Percentiles rank a stretch among this genome's conserved stretches.
phyloP scores from a whole-genome alignment of 208 protist genomes.

The Borovskyia barvae region DNA sequence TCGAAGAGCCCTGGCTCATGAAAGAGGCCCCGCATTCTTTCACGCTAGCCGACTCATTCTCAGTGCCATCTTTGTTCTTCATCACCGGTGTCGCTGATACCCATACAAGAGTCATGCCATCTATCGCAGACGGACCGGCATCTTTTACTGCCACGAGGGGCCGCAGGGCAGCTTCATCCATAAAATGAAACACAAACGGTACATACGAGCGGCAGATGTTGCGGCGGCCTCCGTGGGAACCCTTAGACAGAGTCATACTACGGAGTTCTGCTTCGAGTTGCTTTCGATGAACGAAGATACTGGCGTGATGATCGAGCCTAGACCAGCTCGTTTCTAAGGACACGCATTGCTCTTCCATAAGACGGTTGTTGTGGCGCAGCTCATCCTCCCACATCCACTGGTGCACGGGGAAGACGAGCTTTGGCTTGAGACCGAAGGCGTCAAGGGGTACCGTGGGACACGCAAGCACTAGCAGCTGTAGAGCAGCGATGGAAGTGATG shows the following conservation, averaged over 20 bases:
- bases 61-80: neutral
- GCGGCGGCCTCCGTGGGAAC: conserved; percentile 28
- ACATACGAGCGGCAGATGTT: conserved; percentile 75
- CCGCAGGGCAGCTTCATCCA: conserved; percentile 55
- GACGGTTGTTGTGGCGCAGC: conserved; percentile 63
- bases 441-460: conserved; percentile 62
- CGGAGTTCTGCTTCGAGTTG: conserved; percentile 58
- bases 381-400: conserved; percentile 91
- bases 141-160: conserved; percentile 59
- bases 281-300: conserved; percentile 50
- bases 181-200: conserved; percentile 84
- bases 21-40: neutral
- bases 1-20: conserved; percentile 6
- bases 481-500: conserved; percentile 76
- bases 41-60: neutral
- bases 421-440: conserved; percentile 76
- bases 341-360: conserved; percentile 74
- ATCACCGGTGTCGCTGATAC: neutral
- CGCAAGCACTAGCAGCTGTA: conserved; percentile 74
- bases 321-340: conserved; percentile 53
- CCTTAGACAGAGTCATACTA: conserved; percentile 65
- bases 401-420: conserved; percentile 79
- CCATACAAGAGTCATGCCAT: conserved; percentile 23
- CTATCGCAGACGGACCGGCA: conserved; percentile 29
- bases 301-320: conserved; percentile 28